A percentile compares a stretch with the other conserved stretches of the same genome.
These are phyloP conservation scores for Apiospora kogelbergensis DNA, from an alignment of 2,329 filamentous ascomycete genomes.

Conservation along the genomic window DNA sequence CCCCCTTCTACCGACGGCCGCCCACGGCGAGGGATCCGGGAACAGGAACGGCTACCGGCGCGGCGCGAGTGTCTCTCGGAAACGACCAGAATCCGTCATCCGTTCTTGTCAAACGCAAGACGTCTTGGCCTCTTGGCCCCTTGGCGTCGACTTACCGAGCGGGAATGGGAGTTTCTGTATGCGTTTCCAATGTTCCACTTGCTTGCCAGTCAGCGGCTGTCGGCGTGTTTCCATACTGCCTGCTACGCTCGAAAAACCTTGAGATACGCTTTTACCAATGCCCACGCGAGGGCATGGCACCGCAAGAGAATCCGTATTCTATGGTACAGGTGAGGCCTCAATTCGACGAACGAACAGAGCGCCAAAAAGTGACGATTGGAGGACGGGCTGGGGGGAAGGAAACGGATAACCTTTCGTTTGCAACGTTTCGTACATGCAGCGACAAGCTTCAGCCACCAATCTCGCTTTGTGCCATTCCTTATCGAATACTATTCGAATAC, in stretches of 20 bases:
- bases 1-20: not conserved
- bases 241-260: not conserved
- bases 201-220: not conserved
- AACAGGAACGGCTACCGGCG: not conserved
- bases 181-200: not conserved
- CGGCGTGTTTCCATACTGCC: not conserved
- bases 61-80: not conserved
- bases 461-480: not conserved
- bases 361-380: not conserved
- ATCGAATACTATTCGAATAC: not conserved
- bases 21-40: no score
- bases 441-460: slow-evolving; percentile 4
- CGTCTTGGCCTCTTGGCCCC: not conserved
- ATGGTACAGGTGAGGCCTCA: not conserved
- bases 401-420: not conserved
- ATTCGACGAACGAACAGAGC: not conserved
- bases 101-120: not conserved
- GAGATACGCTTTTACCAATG: not conserved
- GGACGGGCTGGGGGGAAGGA: not conserved
- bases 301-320: not conserved
- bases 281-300: not conserved
- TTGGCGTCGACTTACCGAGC: not conserved
- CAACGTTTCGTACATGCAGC: not conserved
- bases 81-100: not conserved
- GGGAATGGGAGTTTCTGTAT: not conserved